Conservation (phyloP, 1,284 basidiomycete species). For the Pascua guehoae region DNA sequence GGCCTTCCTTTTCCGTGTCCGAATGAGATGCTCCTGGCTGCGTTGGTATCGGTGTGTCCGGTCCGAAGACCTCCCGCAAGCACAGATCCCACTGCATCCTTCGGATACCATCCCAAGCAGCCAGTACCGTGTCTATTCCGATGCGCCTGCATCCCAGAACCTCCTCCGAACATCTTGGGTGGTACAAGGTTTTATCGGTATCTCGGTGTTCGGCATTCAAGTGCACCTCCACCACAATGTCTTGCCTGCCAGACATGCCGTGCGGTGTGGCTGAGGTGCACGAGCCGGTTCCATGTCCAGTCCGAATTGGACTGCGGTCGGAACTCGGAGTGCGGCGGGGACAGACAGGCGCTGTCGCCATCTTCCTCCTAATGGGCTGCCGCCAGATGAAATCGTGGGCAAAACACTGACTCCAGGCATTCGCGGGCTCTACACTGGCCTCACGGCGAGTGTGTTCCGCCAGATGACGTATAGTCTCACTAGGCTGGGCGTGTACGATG, state of each 20-base stretch:
- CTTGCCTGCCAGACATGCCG: too few species aligned
- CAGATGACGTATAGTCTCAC: constrained; percentile 49
- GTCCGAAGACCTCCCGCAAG: too few species aligned
- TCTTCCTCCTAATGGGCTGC: too few species aligned
- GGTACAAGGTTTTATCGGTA: too few species aligned
- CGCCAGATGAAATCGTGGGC: not conserved
- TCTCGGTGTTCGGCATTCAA: too few species aligned
- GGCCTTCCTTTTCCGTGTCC: not conserved
- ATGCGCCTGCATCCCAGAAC: too few species aligned
- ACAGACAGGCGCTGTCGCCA: not conserved
- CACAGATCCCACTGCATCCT: too few species aligned
- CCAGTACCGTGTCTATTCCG: too few species aligned
- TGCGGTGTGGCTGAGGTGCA: not conserved
- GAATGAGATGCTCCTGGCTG: not conserved
- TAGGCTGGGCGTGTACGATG: constrained; percentile 46
- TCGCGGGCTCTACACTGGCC: constrained; percentile 47
- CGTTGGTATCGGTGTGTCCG: too few species aligned
- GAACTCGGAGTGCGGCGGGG: not conserved
- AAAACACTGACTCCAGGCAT: constrained; percentile 27
- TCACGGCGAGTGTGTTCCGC: constrained; percentile 47
- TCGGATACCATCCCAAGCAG: too few species aligned
- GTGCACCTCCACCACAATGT: too few species aligned
- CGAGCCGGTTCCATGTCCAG: not conserved
- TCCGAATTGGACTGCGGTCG: not conserved
- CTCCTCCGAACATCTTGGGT: too few species aligned